Evolutionary conservation across 2,329 filamentous ascomycete species (phyloP).

Genomic region (Xylariales sp.): DNA sequence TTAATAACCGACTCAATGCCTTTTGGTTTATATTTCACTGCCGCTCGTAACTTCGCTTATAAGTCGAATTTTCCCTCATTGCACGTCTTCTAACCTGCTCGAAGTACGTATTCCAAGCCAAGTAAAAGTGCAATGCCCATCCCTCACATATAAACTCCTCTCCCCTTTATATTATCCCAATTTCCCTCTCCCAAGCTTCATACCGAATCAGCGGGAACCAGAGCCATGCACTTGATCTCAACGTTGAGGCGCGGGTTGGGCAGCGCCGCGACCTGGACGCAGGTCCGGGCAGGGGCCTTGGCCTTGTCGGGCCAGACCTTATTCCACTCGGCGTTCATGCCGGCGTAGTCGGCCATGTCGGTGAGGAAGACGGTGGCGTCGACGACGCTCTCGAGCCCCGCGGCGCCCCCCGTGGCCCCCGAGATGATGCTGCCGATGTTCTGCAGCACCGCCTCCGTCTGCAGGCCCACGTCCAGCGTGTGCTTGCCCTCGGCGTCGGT

Average conservation of each 20-base stretch:
- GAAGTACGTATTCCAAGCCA: too few relatives aligned
- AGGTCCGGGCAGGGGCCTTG: slow-evolving; percentile 26
- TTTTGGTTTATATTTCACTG: not conserved
- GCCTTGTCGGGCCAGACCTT: slow-evolving; percentile 26
- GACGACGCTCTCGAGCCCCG: slow-evolving; percentile 25
- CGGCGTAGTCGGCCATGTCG: slow-evolving; percentile 26
- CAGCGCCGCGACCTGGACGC: slow-evolving; percentile 26
- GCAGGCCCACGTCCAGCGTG: slow-evolving; percentile 22
- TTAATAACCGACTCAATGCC: too few relatives aligned
- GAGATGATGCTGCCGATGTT: slow-evolving; percentile 26
- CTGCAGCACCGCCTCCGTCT: slow-evolving; percentile 26
- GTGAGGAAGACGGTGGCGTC: slow-evolving; percentile 28
- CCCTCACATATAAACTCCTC: too few relatives aligned
- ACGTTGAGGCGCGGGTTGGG: slow-evolving; percentile 25
- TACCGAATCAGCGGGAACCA: slow-evolving; percentile 11
- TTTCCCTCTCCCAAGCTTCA: slow-evolving; percentile 3
- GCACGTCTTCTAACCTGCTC: too few relatives aligned
- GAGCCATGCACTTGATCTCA: slow-evolving; percentile 26
- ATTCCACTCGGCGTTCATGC: slow-evolving; percentile 31
- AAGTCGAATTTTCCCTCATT: not conserved
- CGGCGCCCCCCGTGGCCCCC: slow-evolving; percentile 21
- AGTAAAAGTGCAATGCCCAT: too few relatives aligned
- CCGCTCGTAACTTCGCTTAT: not conserved
- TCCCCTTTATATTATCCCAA: not conserved
- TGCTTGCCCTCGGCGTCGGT: slow-evolving; percentile 17